Evolutionary conservation across 495 filamentous ascomycete species (phyloP).

Genomic region (Lasiosphaeria miniovina): DNA sequence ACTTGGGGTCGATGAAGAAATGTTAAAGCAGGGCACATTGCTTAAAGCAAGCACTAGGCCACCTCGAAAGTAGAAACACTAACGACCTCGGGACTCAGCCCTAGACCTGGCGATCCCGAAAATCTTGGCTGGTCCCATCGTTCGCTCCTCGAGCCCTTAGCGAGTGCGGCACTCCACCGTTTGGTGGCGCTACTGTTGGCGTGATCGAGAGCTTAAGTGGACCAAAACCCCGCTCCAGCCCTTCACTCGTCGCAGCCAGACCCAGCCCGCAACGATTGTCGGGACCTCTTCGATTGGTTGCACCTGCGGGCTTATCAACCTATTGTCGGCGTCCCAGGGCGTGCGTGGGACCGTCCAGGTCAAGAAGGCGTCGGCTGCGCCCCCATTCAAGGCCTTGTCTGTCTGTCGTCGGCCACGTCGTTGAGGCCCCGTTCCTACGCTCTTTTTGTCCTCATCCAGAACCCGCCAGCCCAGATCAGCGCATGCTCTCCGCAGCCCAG

Average conservation of each 20-base stretch:
- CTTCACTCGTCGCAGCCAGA: background rate
- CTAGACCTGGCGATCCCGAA: too few relatives aligned
- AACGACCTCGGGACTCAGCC: too few relatives aligned
- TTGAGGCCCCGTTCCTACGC: background rate
- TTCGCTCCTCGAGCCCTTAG: background rate
- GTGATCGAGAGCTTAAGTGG: background rate
- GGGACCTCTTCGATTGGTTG: slow-evolving; percentile 18
- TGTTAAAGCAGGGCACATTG: too few relatives aligned
- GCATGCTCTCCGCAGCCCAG: too few relatives aligned
- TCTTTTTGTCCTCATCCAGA: slow-evolving; percentile 2
- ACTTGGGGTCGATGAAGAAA: too few relatives aligned
- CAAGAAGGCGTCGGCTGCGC: background rate
- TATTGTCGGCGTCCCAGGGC: slow-evolving; percentile 10
- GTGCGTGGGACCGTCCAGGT: background rate
- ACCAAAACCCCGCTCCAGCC: background rate
- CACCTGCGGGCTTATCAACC: slow-evolving; percentile 5
- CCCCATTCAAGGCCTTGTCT: background rate
- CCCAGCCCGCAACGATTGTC: slow-evolving; percentile 11
- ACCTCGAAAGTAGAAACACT: too few relatives aligned
- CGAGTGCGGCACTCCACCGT: background rate
- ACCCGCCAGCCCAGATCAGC: background rate
- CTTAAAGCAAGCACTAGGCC: too few relatives aligned
- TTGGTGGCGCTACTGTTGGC: slow-evolving; percentile 1
- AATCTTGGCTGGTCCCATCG: too few relatives aligned
- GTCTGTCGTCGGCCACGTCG: background rate